Conservation (phyloP, 176 grass and related monocot species). For the Puya raimondii region DNA sequence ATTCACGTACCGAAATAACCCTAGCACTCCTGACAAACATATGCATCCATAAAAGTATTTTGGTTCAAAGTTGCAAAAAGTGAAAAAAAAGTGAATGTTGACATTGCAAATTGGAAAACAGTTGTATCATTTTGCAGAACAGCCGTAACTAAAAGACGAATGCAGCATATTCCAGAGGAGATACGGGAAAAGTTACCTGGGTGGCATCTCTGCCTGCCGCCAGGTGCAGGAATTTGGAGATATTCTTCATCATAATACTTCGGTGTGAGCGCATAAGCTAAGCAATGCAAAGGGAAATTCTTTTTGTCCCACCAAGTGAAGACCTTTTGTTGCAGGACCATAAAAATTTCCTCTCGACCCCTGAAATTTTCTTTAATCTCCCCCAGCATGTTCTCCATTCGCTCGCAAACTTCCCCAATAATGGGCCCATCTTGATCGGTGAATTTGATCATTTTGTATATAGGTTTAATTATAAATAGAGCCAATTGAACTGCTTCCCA, state of each 20-base stretch:
- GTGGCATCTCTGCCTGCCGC: constrained; percentile 19
- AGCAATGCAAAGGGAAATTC: constrained; percentile 17
- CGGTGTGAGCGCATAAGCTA: constrained; percentile 24
- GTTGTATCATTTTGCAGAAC: no score
- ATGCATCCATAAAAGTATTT: no score
- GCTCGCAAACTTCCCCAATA: constrained; percentile 25
- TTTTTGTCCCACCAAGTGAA: constrained; percentile 19
- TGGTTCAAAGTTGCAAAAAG: no score
- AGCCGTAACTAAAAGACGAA: neutral
- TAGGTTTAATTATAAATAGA: constrained; percentile 21
- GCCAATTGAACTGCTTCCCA: constrained; percentile 24
- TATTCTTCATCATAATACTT: constrained; percentile 32
- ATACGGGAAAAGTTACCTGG: constrained; percentile 11
- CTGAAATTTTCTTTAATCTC: constrained; percentile 27
- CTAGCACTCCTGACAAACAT: no score
- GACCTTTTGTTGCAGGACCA: constrained; percentile 7
- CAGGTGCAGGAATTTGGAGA: constrained; percentile 20
- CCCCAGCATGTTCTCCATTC: constrained; percentile 27
- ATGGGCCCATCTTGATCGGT: constrained; percentile 24
- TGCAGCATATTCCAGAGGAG: neutral
- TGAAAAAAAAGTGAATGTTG: no score
- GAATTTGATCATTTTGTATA: constrained; percentile 27
- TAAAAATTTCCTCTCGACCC: constrained; percentile 17
- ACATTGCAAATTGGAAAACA: no score
- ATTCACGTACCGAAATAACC: no score